These are phyloP conservation scores for Pleurotus djamor DNA, from an alignment of 768 basidiomycete species.

Conservation along the genomic window DNA sequence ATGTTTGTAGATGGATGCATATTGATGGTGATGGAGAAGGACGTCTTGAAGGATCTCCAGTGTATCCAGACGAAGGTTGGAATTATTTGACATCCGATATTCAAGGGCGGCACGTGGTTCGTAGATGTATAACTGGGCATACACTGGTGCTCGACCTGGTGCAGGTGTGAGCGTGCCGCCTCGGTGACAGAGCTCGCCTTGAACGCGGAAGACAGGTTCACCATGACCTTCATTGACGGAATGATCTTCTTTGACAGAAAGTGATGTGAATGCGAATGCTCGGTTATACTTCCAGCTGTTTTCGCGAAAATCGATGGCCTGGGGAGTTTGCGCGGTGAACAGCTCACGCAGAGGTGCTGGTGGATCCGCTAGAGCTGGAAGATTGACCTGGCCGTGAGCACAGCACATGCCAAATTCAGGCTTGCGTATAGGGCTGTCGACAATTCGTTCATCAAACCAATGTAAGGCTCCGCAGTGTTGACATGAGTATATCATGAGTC, in stretches of 20 bases:
- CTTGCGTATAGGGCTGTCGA: not conserved
- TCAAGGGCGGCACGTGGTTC: slow-evolving; percentile 27
- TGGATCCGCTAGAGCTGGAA: slow-evolving; percentile 14
- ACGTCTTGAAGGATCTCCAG: slow-evolving; percentile 21
- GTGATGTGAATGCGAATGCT: slow-evolving; percentile 31
- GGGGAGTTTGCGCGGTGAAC: slow-evolving; percentile 1
- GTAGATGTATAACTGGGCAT: slow-evolving; percentile 38
- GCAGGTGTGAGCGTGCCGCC: slow-evolving; percentile 27
- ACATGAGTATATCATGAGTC: slow-evolving; percentile 13
- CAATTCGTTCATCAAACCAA: slow-evolving; percentile 13
- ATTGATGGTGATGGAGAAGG: slow-evolving; percentile 17
- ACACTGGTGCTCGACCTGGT: slow-evolving; percentile 16
- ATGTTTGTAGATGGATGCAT: slow-evolving; percentile 25
- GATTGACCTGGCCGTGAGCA: slow-evolving; percentile 18
- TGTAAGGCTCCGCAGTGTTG: slow-evolving; percentile 13
- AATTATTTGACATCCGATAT: slow-evolving; percentile 8
- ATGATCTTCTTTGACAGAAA: slow-evolving; percentile 23
- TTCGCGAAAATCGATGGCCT: slow-evolving; percentile 21
- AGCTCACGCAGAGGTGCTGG: slow-evolving; percentile 4
- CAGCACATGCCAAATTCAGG: slow-evolving; percentile 25
- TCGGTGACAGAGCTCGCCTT: slow-evolving; percentile 27
- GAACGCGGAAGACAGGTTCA: slow-evolving; percentile 23
- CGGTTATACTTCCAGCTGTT: slow-evolving; percentile 33
- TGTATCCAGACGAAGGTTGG: slow-evolving; percentile 13
- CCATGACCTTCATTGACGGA: slow-evolving; percentile 19